Evolutionary conservation across 2,329 filamentous ascomycete species (phyloP).

Genomic region (Trichoderma atroviride): DNA sequence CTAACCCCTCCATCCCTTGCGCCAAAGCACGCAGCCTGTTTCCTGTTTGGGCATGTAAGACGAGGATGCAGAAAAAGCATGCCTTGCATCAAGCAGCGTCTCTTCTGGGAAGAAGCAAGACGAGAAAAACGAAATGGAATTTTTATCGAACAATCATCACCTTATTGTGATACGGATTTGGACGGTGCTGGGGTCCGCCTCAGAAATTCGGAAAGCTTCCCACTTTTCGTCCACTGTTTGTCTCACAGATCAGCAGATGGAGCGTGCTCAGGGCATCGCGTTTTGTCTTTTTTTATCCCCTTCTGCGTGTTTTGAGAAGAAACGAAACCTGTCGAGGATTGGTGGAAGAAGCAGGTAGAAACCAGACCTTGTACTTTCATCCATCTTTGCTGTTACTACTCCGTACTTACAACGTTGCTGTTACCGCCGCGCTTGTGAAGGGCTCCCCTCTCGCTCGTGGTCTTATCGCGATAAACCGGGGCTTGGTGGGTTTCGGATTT

Average conservation of each 20-base stretch:
- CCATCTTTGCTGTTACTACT: not conserved
- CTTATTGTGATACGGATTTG: constrained; percentile 5
- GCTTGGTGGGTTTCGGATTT: not conserved
- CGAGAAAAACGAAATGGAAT: not conserved
- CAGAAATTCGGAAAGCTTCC: not conserved
- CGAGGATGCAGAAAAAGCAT: not conserved
- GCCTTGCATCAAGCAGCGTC: not conserved
- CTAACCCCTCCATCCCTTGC: not conserved
- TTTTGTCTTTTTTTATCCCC: not conserved
- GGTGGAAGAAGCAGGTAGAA: not conserved
- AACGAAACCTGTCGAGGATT: not conserved
- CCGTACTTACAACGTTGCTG: no score
- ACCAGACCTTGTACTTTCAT: not conserved
- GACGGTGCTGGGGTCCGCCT: not conserved
- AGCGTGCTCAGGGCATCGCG: not conserved
- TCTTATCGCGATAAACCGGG: constrained; percentile 8
- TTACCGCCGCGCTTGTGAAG: not conserved
- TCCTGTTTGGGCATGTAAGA: constrained; percentile 12
- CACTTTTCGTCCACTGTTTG: not conserved
- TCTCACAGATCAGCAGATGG: constrained; percentile 9
- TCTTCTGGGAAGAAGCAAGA: not conserved
- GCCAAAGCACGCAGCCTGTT: constrained; percentile 8
- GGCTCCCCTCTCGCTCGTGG: not conserved
- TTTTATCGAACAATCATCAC: constrained; percentile 5
- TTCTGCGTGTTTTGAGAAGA: constrained; percentile 7